These are phyloP conservation scores for Eimeria praecox DNA, from an alignment of 169 alveolate species.

Conservation along the genomic window DNA sequence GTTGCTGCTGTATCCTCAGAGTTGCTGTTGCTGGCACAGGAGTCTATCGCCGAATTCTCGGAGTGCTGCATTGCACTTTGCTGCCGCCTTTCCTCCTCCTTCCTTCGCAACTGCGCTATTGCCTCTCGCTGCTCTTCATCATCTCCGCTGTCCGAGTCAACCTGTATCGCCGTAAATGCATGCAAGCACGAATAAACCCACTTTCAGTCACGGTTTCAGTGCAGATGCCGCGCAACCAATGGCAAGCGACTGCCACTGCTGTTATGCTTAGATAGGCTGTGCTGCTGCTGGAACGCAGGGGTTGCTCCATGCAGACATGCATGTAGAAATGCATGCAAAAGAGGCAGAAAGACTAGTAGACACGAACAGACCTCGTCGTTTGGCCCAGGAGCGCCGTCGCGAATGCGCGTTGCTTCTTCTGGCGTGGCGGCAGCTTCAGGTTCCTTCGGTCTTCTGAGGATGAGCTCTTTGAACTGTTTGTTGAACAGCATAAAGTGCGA, in stretches of 20 bases:
- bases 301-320: background rate
- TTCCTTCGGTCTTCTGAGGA: constrained; percentile 86
- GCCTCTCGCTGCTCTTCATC: constrained; percentile 49
- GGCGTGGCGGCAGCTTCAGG: constrained; percentile 69
- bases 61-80: constrained; percentile 1
- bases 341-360: background rate
- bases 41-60: too few species aligned
- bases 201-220: too few species aligned
- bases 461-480: constrained; percentile 89
- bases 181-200: too few species aligned
- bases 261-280: too few species aligned
- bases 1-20: too few species aligned
- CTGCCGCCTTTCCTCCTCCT: constrained; percentile 20
- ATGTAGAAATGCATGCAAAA: background rate
- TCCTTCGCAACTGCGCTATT: background rate
- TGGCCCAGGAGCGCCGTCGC: constrained; percentile 80
- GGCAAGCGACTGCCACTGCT: too few species aligned
- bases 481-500: constrained; percentile 92
- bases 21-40: background rate
- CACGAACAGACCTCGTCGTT: constrained; percentile 72
- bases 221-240: too few species aligned
- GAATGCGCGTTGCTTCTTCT: constrained; percentile 15
- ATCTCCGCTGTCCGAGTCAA: constrained; percentile 65
- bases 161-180: background rate
- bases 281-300: too few species aligned